phyloP scores from a whole-genome alignment of 805 yeast genomes.

The Kodamaea neixiangensis region DNA sequence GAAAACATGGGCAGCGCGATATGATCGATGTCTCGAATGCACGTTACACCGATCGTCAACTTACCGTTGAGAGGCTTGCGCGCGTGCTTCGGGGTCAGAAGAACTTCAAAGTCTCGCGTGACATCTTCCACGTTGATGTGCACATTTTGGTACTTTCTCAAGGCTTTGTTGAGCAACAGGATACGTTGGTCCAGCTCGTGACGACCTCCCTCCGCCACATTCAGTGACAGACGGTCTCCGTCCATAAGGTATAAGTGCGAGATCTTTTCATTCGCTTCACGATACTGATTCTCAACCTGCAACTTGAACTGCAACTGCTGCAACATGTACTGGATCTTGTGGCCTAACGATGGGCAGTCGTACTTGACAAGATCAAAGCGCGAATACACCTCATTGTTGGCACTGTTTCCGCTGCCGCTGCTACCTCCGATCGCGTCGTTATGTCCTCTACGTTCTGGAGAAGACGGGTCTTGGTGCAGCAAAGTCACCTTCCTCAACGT shows the following conservation, averaged over 20 bases:
- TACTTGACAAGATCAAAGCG: slow-evolving; percentile 82
- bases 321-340: slow-evolving; percentile 91
- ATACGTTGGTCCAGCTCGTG: slow-evolving; percentile 84
- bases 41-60: slow-evolving; percentile 68
- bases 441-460: slow-evolving; percentile 11
- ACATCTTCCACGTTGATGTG: slow-evolving; percentile 69
- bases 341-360: slow-evolving; percentile 93
- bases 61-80: slow-evolving; percentile 84
- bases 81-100: slow-evolving; percentile 70
- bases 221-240: slow-evolving; percentile 83
- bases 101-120: slow-evolving; percentile 62
- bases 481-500: slow-evolving; percentile 63
- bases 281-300: slow-evolving; percentile 91
- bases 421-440: neutral
- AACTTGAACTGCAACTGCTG: slow-evolving; percentile 92
- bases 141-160: slow-evolving; percentile 88
- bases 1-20: slow-evolving; percentile 80
- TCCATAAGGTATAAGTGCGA: slow-evolving; percentile 83
- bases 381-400: slow-evolving; percentile 44
- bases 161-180: slow-evolving; percentile 76
- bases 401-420: slow-evolving; percentile 9
- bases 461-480: slow-evolving; percentile 11
- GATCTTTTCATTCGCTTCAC: slow-evolving; percentile 88
- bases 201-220: slow-evolving; percentile 87
- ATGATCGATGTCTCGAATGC: slow-evolving; percentile 89